Conservation (phyloP, 2,329 filamentous ascomycete species). For the Neopestalotiopsis rosae region DNA sequence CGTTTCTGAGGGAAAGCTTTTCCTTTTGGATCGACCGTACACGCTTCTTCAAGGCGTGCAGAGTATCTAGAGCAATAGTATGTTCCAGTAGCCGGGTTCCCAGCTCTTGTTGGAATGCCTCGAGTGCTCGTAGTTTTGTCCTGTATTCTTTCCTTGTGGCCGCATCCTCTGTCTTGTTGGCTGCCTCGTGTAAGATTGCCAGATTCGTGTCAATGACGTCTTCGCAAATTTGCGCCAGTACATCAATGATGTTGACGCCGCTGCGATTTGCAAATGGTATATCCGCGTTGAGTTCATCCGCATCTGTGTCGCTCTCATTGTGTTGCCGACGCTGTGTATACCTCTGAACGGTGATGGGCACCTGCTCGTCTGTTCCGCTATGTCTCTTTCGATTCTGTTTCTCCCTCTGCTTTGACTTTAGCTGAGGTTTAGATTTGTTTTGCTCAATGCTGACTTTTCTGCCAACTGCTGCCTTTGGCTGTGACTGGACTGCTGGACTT, state of each 20-base stretch:
- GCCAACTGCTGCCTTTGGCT: conserved; percentile 30
- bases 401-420: conserved; percentile 24
- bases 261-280: conserved; percentile 59
- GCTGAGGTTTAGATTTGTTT: not conserved
- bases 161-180: conserved; percentile 47
- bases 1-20: conserved; percentile 61
- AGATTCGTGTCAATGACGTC: conserved; percentile 62
- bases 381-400: conserved; percentile 27
- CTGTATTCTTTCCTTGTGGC: conserved; percentile 58
- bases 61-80: conserved; percentile 64
- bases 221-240: conserved; percentile 65
- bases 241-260: conserved; percentile 67
- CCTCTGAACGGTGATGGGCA: conserved; percentile 66
- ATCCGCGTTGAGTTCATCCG: conserved; percentile 52
- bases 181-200: conserved; percentile 50
- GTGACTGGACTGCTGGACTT: conserved; percentile 50
- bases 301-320: conserved; percentile 44
- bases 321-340: conserved; percentile 55
- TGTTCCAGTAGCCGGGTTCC: conserved; percentile 62
- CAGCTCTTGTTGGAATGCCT: conserved; percentile 64
- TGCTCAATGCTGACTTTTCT: not conserved
- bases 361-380: conserved; percentile 36
- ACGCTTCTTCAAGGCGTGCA: conserved; percentile 62
- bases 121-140: conserved; percentile 60
- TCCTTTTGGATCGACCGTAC: conserved; percentile 62